Evolutionary conservation across 2,329 filamentous ascomycete genomes (phyloP).

Genomic region (Cercospora sesami): DNA sequence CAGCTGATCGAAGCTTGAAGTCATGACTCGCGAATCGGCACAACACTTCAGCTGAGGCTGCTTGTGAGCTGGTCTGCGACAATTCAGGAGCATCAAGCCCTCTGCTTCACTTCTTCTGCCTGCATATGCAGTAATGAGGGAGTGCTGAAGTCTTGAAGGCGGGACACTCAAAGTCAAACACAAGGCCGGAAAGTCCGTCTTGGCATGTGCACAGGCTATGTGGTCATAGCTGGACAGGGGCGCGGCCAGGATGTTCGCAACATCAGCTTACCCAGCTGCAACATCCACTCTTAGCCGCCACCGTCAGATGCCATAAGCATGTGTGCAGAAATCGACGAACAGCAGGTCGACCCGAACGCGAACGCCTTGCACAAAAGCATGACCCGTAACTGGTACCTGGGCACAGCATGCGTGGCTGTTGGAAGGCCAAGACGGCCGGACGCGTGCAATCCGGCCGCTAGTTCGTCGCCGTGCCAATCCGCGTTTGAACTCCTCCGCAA

Average conservation of each 20-base stretch:
- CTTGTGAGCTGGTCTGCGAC: background rate
- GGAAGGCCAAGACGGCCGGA: slow-evolving; percentile 4
- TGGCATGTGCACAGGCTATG: background rate
- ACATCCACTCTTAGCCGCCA: background rate
- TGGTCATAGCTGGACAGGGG: background rate
- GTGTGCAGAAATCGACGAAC: background rate
- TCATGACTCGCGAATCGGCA: background rate
- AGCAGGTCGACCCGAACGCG: background rate
- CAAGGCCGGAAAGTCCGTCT: background rate
- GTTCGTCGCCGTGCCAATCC: slow-evolving; percentile 5
- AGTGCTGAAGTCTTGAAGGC: background rate
- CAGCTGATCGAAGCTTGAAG: background rate
- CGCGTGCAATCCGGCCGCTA: slow-evolving; percentile 1
- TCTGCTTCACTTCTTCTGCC: background rate
- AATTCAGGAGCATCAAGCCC: background rate
- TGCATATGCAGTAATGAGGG: background rate
- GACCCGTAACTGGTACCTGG: background rate
- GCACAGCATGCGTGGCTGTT: slow-evolving; percentile 3
- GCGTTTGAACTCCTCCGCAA: background rate
- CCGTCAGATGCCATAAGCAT: background rate
- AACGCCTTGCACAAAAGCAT: background rate
- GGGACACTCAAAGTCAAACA: background rate
- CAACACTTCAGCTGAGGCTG: background rate
- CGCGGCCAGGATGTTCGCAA: background rate
- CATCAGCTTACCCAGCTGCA: background rate